phyloP scores from a whole-genome alignment of 2,329 filamentous ascomycete species.

The Plenodomus lindquistii region DNA sequence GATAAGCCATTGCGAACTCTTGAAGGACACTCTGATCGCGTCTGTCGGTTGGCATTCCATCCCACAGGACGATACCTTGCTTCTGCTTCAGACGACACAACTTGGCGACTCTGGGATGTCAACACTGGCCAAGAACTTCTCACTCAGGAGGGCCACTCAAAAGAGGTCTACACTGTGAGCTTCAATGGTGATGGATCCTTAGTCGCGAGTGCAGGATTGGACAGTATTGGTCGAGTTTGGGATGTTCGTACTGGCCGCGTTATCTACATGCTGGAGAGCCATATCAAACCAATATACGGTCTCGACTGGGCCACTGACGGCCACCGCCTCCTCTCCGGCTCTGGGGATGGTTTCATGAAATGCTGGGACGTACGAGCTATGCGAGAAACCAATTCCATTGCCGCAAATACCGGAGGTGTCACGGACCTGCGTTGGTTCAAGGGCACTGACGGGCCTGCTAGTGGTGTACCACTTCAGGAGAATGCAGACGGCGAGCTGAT shows the following conservation, averaged over 20 bases:
- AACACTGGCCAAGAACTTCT: slow-evolving; percentile 81
- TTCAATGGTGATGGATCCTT: slow-evolving; percentile 93
- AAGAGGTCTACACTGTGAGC: slow-evolving; percentile 86
- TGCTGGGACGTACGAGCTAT: slow-evolving; percentile 97
- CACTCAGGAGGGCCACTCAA: slow-evolving; percentile 90
- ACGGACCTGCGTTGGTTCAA: slow-evolving; percentile 95
- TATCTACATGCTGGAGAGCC: slow-evolving; percentile 92
- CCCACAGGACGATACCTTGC: slow-evolving; percentile 88
- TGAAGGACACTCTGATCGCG: slow-evolving; percentile 80
- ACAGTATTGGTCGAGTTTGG: slow-evolving; percentile 95
- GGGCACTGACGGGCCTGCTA: slow-evolving; percentile 74
- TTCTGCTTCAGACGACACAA: slow-evolving; percentile 93
- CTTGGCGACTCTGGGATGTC: slow-evolving; percentile 96
- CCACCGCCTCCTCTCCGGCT: slow-evolving; percentile 88
- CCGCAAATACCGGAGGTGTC: slow-evolving; percentile 88
- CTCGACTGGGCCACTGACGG: slow-evolving; percentile 92
- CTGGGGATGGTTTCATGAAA: slow-evolving; percentile 93
- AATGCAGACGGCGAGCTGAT: slow-evolving; percentile 65
- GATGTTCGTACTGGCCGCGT: slow-evolving; percentile 90
- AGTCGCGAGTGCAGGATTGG: slow-evolving; percentile 86
- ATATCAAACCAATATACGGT: slow-evolving; percentile 91
- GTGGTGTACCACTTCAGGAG: slow-evolving; percentile 62
- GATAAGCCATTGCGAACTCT: slow-evolving; percentile 84
- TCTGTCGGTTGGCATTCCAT: slow-evolving; percentile 92
- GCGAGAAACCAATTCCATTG: slow-evolving; percentile 78